Evolutionary conservation across 345 rosid genomes (phyloP).

Genomic region (Sonneratia alba): DNA sequence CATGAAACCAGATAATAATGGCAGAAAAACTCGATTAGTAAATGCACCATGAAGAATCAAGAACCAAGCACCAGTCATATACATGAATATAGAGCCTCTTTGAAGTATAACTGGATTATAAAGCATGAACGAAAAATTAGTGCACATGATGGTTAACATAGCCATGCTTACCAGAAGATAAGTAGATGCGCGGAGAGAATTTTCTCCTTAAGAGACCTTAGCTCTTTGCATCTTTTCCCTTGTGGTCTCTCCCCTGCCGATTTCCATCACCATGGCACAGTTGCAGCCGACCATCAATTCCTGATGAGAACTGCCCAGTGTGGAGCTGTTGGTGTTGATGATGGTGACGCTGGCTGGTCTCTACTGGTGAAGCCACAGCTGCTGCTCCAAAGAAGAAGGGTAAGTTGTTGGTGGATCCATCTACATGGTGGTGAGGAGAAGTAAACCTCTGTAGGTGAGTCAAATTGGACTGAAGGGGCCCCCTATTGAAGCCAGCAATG

Average conservation of each 20-base stretch:
- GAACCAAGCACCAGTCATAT: not conserved
- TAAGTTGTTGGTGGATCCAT: slow-evolving; percentile 17
- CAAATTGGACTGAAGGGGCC: slow-evolving; percentile 99
- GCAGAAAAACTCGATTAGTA: not conserved
- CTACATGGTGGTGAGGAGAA: slow-evolving; percentile 11
- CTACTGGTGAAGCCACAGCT: slow-evolving; percentile 42
- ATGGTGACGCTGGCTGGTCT: slow-evolving; percentile 39
- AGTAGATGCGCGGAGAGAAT: slow-evolving; percentile 16
- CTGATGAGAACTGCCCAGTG: slow-evolving; percentile 43
- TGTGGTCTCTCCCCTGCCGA: slow-evolving; percentile 60
- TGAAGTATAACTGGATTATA: not conserved
- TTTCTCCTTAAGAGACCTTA: slow-evolving; percentile 22
- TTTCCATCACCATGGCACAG: slow-evolving; percentile 68
- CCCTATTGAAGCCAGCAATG: slow-evolving; percentile 67
- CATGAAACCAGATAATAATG: not conserved
- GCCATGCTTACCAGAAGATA: slow-evolving; percentile 37
- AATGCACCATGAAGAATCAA: not conserved
- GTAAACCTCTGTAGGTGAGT: slow-evolving; percentile 63
- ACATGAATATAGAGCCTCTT: not conserved
- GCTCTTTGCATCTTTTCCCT: slow-evolving; percentile 72
- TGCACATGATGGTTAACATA: not conserved
- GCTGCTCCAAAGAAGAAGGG: slow-evolving; percentile 61
- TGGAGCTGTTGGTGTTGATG: slow-evolving; percentile 41
- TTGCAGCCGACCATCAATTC: slow-evolving; percentile 52
- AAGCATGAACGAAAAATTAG: not conserved